phyloP scores from a whole-genome alignment of 768 basidiomycete genomes.

The Tricholomella constricta region DNA sequence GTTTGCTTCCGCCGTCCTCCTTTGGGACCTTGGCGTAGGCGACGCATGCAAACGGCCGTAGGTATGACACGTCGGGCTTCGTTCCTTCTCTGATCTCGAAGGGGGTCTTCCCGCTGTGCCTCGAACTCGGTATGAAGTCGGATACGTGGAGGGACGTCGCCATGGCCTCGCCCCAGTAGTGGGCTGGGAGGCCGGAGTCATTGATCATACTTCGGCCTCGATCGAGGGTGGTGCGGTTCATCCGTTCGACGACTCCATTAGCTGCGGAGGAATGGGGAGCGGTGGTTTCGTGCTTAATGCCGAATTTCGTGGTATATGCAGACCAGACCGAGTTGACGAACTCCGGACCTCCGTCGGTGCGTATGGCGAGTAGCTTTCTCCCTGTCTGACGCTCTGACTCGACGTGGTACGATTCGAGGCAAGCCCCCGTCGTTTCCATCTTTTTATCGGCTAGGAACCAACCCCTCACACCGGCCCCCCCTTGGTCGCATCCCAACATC shows the following conservation, averaged over 20 bases:
- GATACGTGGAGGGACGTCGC: not conserved
- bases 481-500: too few species aligned
- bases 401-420: not conserved
- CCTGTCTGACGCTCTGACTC: too few species aligned
- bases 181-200: not conserved
- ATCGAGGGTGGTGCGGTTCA: not conserved
- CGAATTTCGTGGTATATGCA: too few species aligned
- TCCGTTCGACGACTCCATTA: too few species aligned
- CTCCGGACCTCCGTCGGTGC: not conserved
- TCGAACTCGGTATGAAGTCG: constrained; percentile 11
- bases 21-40: constrained; percentile 12
- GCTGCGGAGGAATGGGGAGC: too few species aligned
- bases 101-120: constrained; percentile 2
- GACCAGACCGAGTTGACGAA: not conserved
- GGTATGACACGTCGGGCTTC: not conserved
- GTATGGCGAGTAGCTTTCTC: not conserved
- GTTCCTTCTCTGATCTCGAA: constrained; percentile 12
- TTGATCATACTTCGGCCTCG: too few species aligned
- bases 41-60: not conserved
- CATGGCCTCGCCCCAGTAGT: constrained; percentile 10
- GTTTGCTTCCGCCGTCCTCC: constrained; percentile 12
- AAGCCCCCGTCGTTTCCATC: not conserved
- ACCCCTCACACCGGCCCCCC: not conserved
- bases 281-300: not conserved
- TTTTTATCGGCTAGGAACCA: not conserved